phyloP scores from a whole-genome alignment of 441 rosid species.

The Erodium texanum region DNA sequence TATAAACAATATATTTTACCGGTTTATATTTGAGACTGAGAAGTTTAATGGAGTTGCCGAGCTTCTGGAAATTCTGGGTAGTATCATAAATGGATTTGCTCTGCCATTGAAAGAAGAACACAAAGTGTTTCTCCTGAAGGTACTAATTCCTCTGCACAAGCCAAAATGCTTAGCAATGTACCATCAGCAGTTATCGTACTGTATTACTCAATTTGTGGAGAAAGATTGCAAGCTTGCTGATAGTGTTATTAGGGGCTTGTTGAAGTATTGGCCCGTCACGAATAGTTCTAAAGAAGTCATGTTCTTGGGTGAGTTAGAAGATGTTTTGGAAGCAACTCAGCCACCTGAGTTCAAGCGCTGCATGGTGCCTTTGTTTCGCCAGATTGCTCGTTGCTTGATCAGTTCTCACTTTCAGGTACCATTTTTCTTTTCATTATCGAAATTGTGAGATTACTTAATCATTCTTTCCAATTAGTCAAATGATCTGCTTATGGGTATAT shows the following conservation, averaged over 20 bases:
- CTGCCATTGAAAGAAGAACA: constrained; percentile 69
- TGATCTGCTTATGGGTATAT: not conserved
- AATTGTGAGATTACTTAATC: too few relatives aligned
- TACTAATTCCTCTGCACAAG: constrained; percentile 58
- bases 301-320: constrained; percentile 82
- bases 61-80: constrained; percentile 66
- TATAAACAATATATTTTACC: constrained; percentile 68
- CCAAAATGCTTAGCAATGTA: constrained; percentile 60
- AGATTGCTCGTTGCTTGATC: constrained; percentile 64
- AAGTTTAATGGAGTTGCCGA: constrained; percentile 81
- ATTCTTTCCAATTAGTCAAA: not conserved
- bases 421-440: not conserved
- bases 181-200: constrained; percentile 64
- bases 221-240: constrained; percentile 69
- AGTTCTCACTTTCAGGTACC: constrained; percentile 84
- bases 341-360: constrained; percentile 77
- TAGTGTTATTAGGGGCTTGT: constrained; percentile 53
- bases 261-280: constrained; percentile 63
- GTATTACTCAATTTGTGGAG: constrained; percentile 66
- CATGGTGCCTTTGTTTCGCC: constrained; percentile 77
- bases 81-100: constrained; percentile 69
- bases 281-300: constrained; percentile 68
- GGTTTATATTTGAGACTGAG: constrained; percentile 78
- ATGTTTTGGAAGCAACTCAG: constrained; percentile 78
- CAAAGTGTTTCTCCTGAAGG: constrained; percentile 64